Base-by-base conservation (phyloP, 768 basidiomycete species). In the Harrya chromipes region DNA sequence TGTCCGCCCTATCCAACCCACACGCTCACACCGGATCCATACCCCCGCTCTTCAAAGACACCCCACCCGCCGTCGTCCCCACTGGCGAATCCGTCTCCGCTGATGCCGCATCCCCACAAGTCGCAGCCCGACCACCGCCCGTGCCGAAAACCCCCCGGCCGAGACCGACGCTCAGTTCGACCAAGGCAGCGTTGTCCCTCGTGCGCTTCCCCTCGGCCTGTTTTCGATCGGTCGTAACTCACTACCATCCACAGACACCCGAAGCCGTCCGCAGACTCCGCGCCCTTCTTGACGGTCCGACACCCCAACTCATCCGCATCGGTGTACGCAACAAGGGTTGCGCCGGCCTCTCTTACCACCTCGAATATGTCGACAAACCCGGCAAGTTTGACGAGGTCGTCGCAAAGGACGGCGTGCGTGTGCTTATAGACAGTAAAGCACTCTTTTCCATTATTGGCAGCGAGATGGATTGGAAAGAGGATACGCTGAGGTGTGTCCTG, bases 391-490 rank as follows among this genome's bases (percentile, higher is more conserved):
- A 99, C 72, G 97, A 98, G 65, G 81, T 97, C 16, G 94, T 98
- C 19, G 84, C 92, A 66, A 97, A 98, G 71, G 94, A 97, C 56
- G 95, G 89, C 2, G 91, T 97, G 21, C 81, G 77, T 56, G 95
- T 99, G 39, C 74, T 98, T 54, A 93, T 98, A 66, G 97, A 99
- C 73, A 87, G 85, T 65, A 97, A 94, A 69, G 97, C 97, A 21
- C 71, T 99, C 55, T 98, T 99, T 67, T 93, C 90, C 50, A 97
- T 99, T 58, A 97, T 99, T 53, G 97, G 97, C 43, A 95, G 92
- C 68, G 90, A 90, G 77, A 99, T 99, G 97, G 93, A 95, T 65
- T 99, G 97, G 97, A 79, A 83, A 52, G 97, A 98, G 72, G 93
- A 95, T 66, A 70, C 83, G 27, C 72, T 99, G 37, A 94, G 92